phyloP scores from a whole-genome alignment of 768 basidiomycete genomes.

The Suillus plorans region DNA sequence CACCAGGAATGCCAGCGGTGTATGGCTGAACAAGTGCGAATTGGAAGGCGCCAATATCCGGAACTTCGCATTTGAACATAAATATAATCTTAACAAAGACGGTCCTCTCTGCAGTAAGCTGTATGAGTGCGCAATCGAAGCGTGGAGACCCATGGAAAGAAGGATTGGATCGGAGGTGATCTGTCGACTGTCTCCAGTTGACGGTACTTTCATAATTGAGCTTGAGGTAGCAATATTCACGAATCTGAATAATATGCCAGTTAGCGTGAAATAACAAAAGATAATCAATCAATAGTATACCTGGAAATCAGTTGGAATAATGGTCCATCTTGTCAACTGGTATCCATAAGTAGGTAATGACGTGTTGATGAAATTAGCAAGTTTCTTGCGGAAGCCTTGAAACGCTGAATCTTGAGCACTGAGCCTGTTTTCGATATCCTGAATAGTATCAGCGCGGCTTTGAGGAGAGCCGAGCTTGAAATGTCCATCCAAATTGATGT shows the following conservation, averaged over 20 bases:
- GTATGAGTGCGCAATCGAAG: slow-evolving; percentile 29
- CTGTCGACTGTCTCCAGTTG: slow-evolving; percentile 27
- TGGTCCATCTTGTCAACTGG: not conserved
- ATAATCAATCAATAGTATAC: not conserved
- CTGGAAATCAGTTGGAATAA: not conserved
- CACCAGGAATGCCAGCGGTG: slow-evolving; percentile 8
- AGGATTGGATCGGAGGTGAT: slow-evolving; percentile 33
- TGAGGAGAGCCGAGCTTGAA: slow-evolving; percentile 4
- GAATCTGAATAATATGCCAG: slow-evolving; percentile 14
- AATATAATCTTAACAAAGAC: slow-evolving; percentile 21
- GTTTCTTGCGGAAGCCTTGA: not conserved
- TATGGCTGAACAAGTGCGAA: slow-evolving; percentile 25
- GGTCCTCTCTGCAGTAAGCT: not conserved
- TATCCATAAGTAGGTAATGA: not conserved
- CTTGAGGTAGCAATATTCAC: slow-evolving; percentile 23
- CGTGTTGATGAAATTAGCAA: not conserved
- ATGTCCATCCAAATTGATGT: not conserved
- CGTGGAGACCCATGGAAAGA: slow-evolving; percentile 24
- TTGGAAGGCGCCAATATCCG: slow-evolving; percentile 2
- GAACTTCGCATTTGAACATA: slow-evolving; percentile 22
- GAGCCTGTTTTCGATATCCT: not conserved
- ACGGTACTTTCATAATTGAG: slow-evolving; percentile 27
- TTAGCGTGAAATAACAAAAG: not conserved
- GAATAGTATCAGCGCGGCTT: no score
- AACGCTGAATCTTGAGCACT: not conserved